Evolutionary conservation across 352 stramenopile species (phyloP), one percentile per base, ranked within the genome.

Genomic region (Phytophthora multivora): DNA sequence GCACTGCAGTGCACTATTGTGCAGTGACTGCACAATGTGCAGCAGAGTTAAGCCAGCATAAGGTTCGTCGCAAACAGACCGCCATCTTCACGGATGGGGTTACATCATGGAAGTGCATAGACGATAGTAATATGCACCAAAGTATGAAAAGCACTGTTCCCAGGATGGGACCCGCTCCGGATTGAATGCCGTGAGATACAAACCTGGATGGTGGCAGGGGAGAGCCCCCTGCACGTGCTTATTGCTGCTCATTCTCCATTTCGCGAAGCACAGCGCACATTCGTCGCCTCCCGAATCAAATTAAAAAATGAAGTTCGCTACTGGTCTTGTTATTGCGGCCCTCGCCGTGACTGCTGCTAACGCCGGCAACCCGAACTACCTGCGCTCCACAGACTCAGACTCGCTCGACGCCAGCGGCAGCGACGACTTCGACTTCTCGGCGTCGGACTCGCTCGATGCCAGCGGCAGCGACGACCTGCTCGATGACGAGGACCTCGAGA

Each of bases 231-330:
- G 31, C 19, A 3, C 38, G 45, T 57, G 26, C 33, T 45, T 33
- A 26, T 23, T 45, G 15, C 45, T 52, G 26, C 23, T 68, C 66
- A 73, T 73, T 73, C 55, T 63, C 49, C 33, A 63, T 60, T 70
- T 73, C 39, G 52, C 65, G 50, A 58, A 64, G 48, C 42, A 43
- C 26, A 55, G 40, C 26, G 39, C 47, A 60, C 18, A 48, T 39
- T 31, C 38, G 40, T n/a, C 23, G 30, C 31, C 42, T 54, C 49
- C 36, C 25, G 48, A 53, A 60, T 52, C 43, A 49, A 59, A 45
- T 55, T 51, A 50, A 54, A 61, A 54, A 47, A 74, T 74, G 66
- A 74, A 71, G 60, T 53, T 71, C 21, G 35, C 59, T 45, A 16
- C 40, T 16, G 45, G 60, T 9, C 42, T 75, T 23, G 25, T 73